Percentiles rank a stretch among this genome's conserved stretches.
These are phyloP conservation scores for Pseudoscleropodium purum DNA, from an alignment of 225 moss, liverwort and hornwort species.

Conservation along the genomic window DNA sequence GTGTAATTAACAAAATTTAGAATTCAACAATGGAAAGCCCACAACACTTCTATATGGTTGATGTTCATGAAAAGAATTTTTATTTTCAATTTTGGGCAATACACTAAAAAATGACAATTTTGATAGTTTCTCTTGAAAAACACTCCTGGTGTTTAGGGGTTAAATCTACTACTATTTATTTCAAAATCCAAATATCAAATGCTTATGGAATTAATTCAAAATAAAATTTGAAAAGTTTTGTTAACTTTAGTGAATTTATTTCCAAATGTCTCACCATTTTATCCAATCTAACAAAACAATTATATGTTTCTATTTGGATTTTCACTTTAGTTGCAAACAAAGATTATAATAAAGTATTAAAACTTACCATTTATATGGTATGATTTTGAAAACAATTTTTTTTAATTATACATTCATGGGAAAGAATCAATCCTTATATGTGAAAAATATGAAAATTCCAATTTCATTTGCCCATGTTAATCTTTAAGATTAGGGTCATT, in stretches of 20 bases:
- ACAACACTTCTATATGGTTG: too few species aligned
- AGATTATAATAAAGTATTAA: background rate
- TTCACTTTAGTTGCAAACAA: background rate
- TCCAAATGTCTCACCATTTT: background rate
- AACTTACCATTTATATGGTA: background rate
- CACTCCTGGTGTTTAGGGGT: fast-evolving
- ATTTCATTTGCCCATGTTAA: too few species aligned
- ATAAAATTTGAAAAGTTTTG: background rate
- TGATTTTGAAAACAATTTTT: background rate
- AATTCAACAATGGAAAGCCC: fast-evolving
- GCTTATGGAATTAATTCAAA: background rate
- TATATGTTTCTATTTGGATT: background rate
- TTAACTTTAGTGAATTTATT: background rate
- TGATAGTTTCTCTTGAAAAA: too few species aligned
- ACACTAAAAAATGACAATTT: too few species aligned
- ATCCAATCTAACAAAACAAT: fast-evolving
- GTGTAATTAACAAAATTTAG: background rate
- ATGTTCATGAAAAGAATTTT: too few species aligned
- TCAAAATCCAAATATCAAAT: background rate
- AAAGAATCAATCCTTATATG: background rate
- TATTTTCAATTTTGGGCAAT: too few species aligned
- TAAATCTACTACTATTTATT: background rate
- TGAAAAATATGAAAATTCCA: background rate
- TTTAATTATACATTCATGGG: background rate
- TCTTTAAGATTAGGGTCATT: too few species aligned